Evolutionary conservation across 2,329 filamentous ascomycete species (phyloP).

Genomic region (Fusarium succisae): DNA sequence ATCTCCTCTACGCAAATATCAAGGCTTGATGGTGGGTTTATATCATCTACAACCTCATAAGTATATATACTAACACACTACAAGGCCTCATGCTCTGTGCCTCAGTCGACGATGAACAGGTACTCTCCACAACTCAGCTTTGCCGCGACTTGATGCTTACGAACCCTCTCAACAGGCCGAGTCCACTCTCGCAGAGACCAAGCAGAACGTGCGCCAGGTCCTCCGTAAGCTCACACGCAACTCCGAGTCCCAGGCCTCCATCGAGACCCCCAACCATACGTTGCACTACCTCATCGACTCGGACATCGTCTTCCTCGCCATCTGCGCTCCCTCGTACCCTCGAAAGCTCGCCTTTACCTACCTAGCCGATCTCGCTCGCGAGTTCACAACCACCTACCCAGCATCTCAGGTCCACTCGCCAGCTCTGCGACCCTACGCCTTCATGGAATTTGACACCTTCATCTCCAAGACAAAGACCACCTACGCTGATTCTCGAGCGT

Average conservation of each 20-base stretch:
- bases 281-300: slow-evolving; percentile 90
- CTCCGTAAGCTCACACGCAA: slow-evolving; percentile 88
- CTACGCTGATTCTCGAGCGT: slow-evolving; percentile 90
- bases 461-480: slow-evolving; percentile 92
- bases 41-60: background rate
- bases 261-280: slow-evolving; percentile 84
- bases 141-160: background rate
- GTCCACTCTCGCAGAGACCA: slow-evolving; percentile 83
- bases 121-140: slow-evolving; percentile 48
- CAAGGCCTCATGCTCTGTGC: slow-evolving; percentile 93
- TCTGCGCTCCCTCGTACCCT: slow-evolving; percentile 92
- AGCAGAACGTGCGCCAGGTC: slow-evolving; percentile 89
- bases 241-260: slow-evolving; percentile 88
- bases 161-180: slow-evolving; percentile 60
- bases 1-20: slow-evolving; percentile 95
- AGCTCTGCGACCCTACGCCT: slow-evolving; percentile 87
- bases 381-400: slow-evolving; percentile 90
- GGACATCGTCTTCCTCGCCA: slow-evolving; percentile 89
- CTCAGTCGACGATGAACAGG: slow-evolving; percentile 90
- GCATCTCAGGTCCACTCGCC: slow-evolving; percentile 76
- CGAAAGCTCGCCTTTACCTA: slow-evolving; percentile 99
- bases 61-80: slow-evolving; percentile 26
- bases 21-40: slow-evolving; percentile 79
- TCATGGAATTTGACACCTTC: slow-evolving; percentile 98
- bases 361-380: slow-evolving; percentile 87